Conservation (phyloP, 345 rosid species). For the Pugionium cornutum region DNA sequence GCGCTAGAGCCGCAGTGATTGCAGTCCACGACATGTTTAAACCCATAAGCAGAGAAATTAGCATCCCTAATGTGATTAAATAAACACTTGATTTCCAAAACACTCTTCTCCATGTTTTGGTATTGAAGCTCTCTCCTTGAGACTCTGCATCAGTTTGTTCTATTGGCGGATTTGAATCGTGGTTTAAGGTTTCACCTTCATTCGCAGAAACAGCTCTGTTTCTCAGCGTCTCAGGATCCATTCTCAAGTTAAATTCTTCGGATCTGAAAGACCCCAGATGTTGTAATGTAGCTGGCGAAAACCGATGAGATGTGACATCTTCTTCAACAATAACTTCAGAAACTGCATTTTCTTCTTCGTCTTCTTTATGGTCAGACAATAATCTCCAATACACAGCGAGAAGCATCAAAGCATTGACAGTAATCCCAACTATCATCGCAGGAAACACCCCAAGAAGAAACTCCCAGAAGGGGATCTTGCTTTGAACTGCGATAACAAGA, state of each 20-base stretch:
- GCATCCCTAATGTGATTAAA: constrained; percentile 64
- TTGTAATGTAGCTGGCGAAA: constrained; percentile 70
- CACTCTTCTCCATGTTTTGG: constrained; percentile 50
- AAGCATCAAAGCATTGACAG: constrained; percentile 59
- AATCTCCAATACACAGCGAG: constrained; percentile 68
- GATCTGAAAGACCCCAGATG: constrained; percentile 50
- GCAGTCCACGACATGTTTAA: constrained; percentile 93
- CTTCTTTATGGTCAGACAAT: constrained; percentile 57
- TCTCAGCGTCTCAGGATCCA: constrained; percentile 49
- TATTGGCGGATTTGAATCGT: constrained; percentile 44
- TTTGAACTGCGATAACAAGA: constrained; percentile 73
- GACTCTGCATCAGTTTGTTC: constrained; percentile 42
- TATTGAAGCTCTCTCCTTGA: constrained; percentile 33
- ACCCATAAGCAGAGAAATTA: constrained; percentile 66
- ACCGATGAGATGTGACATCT: constrained; percentile 60
- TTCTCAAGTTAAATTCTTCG: constrained; percentile 46
- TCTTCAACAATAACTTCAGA: constrained; percentile 48
- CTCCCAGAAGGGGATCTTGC: constrained; percentile 58
- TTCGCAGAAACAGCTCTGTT: constrained; percentile 40
- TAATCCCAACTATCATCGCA: constrained; percentile 63
- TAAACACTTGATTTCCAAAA: constrained; percentile 69
- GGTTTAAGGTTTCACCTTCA: constrained; percentile 42
- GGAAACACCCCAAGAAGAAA: constrained; percentile 68
- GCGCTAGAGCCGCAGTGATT: constrained; percentile 77
- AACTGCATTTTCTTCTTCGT: constrained; percentile 35